Evolutionary conservation across 2,329 filamentous ascomycete species (phyloP).

Genomic region (Karstenula rhodostoma): DNA sequence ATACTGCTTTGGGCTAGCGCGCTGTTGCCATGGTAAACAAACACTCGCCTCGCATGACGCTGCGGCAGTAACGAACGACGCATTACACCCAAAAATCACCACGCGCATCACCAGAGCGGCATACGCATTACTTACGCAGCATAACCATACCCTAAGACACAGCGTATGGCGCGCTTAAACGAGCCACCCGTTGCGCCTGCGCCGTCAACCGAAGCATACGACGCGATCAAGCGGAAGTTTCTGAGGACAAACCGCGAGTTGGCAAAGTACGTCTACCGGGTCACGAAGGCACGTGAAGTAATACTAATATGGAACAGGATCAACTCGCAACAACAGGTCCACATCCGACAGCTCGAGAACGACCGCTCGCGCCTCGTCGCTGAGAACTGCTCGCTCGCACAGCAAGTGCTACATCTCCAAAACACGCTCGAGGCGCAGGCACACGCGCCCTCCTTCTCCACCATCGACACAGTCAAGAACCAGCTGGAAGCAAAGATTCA

Average conservation of each 20-base stretch:
- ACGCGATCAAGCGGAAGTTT: constrained; percentile 80
- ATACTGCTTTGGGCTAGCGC: constrained; percentile 14
- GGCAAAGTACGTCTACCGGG: constrained; percentile 58
- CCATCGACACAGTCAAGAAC: constrained; percentile 73
- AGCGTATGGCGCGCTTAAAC: constrained; percentile 81
- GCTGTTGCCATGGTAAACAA: constrained; percentile 48
- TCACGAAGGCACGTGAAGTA: background rate
- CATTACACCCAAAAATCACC: constrained; percentile 19
- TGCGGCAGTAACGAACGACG: constrained; percentile 43
- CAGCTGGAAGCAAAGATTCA: constrained; percentile 76
- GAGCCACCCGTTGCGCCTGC: constrained; percentile 64
- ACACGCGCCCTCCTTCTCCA: constrained; percentile 67
- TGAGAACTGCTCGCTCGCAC: constrained; percentile 78
- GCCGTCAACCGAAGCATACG: constrained; percentile 70
- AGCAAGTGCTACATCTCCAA: constrained; percentile 74
- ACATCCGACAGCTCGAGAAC: constrained; percentile 78
- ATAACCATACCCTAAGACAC: constrained; percentile 34
- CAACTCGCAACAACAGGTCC: constrained; percentile 79
- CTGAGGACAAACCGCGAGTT: constrained; percentile 86
- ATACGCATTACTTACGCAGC: constrained; percentile 38
- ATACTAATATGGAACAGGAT: constrained; percentile 55
- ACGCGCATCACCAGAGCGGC: constrained; percentile 13
- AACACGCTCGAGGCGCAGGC: constrained; percentile 70
- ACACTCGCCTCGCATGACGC: constrained; percentile 31
- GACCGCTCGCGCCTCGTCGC: constrained; percentile 77